Base-by-base conservation (phyloP, 441 rosid genomes). In the Arabidopsis hybrid region DNA sequence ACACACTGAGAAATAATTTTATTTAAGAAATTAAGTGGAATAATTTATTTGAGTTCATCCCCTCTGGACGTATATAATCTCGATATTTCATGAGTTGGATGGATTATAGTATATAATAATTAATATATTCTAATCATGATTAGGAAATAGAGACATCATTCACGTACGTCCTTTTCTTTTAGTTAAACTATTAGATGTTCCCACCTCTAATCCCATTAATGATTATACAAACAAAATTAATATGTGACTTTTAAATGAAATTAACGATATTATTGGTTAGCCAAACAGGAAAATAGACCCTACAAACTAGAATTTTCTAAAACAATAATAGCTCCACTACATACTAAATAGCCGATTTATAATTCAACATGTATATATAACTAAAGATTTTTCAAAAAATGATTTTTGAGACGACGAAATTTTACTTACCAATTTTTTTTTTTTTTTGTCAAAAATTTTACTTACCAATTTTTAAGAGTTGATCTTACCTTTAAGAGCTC, bases 161-260 rank as follows among this genome's bases (percentile, higher is more conserved):
- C 50, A 60, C 60, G 60, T 60, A 60, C 50, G 67, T 60, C 66
- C 74, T 3, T 71, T 71, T 71, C 59, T 49, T 70, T 36, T 70
- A 36, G 51, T 60, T 60, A 60, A 14, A 71, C n/a, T 47, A 47
- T 59, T 32, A 34, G 34, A 60, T 35, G 17, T 70, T 70, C 11
- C 59, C 12, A 43, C 13, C 18, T 38, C 52, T 53, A 51, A 21
- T 34, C 34, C 57, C 65, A 34, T 46, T 60, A 36, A 49, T 49
- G 31, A 36, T 60, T 13, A 70, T 21, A 49, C 8, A 13, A 35
- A 46, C 46, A 13, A 35, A 59, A n/a, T 47, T 18, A 42, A 18
- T 68, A 56, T 67, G 34, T 31, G 17, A 42, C 2, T 4, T 45
- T 57, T 57, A 7, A 8, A 16, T 7, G 18, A 46, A 47, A 47